These are phyloP conservation scores for Lycium ferocissimum DNA, from an alignment of 257 asterid species.

Conservation along the genomic window DNA sequence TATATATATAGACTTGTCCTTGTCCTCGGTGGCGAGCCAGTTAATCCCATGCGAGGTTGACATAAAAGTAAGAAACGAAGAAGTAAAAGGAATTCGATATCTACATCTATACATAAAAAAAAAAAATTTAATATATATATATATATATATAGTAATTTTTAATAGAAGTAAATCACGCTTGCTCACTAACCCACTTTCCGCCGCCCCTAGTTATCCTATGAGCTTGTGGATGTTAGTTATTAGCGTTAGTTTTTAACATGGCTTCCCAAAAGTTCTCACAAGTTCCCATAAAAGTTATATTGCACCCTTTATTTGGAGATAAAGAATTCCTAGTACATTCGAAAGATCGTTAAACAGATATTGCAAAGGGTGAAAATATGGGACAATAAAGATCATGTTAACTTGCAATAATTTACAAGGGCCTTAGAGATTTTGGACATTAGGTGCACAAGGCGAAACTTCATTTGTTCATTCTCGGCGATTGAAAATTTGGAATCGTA, in stretches of 20 bases:
- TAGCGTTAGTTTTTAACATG: background rate
- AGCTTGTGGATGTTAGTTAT: background rate
- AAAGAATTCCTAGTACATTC: background rate
- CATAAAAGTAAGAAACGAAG: too few species aligned
- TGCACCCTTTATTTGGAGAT: background rate
- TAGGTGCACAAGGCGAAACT: background rate
- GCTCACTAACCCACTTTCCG: too few species aligned
- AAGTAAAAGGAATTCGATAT: too few species aligned
- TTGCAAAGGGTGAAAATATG: background rate
- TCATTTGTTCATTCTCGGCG: background rate
- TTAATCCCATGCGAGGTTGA: too few species aligned
- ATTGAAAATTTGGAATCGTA: background rate
- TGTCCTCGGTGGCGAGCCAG: too few species aligned
- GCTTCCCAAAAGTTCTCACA: background rate
- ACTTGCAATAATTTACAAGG: background rate
- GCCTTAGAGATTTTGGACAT: background rate
- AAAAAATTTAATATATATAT: too few species aligned
- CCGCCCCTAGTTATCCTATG: background rate
- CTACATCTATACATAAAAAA: too few species aligned
- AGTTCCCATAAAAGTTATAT: background rate
- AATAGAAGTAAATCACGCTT: too few species aligned
- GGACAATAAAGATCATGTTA: background rate
- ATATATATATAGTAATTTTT: too few species aligned
- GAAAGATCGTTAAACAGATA: background rate
- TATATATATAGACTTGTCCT: background rate